Conservation (phyloP, 225 moss, liverwort and hornwort genomes). For the Bryum argenteum region DNA sequence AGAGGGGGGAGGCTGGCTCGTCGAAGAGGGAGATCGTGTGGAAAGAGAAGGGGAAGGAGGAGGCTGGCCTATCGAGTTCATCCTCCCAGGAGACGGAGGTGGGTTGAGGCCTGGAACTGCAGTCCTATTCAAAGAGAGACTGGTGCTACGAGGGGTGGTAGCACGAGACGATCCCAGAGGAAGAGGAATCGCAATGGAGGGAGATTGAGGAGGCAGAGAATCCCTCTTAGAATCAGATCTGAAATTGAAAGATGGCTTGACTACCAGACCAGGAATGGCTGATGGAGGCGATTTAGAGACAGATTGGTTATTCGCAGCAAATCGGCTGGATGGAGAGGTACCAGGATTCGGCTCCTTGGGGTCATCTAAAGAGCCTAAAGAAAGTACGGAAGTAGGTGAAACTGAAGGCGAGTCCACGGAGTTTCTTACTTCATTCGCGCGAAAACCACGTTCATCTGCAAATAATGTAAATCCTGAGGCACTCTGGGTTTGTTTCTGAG, state of each 20-base stretch:
- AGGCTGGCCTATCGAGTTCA: constrained; percentile 30
- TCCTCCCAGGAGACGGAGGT: constrained; percentile 58
- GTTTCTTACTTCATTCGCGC: constrained; percentile 37
- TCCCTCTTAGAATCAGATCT: constrained; percentile 37
- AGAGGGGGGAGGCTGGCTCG: too few relatives aligned
- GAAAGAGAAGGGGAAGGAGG: constrained; percentile 48
- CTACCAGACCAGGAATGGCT: constrained; percentile 44
- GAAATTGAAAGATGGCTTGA: constrained; percentile 39
- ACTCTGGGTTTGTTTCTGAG: constrained; percentile 44
- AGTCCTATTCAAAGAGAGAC: constrained; percentile 41
- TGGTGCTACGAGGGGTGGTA: constrained; percentile 31
- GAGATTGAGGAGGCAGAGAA: constrained; percentile 48
- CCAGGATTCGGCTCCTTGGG: constrained; percentile 33
- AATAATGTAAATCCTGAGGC: constrained; percentile 35
- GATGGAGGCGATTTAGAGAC: constrained; percentile 40
- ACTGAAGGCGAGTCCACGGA: constrained; percentile 44
- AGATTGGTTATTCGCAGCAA: constrained; percentile 34
- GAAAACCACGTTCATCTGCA: constrained; percentile 47
- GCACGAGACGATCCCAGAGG: constrained; percentile 39
- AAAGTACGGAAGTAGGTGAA: constrained; percentile 53
- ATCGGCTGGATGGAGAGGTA: constrained; percentile 38
- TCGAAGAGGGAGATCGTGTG: constrained; percentile 40
- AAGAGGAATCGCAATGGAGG: constrained; percentile 32
- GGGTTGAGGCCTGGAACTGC: constrained; percentile 51
- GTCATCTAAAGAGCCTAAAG: constrained; percentile 40